Percentiles rank a stretch among this genome's conserved stretches.
Evolutionary conservation across 331 rosid species (phyloP).

Genomic region (Acacia pycnantha): DNA sequence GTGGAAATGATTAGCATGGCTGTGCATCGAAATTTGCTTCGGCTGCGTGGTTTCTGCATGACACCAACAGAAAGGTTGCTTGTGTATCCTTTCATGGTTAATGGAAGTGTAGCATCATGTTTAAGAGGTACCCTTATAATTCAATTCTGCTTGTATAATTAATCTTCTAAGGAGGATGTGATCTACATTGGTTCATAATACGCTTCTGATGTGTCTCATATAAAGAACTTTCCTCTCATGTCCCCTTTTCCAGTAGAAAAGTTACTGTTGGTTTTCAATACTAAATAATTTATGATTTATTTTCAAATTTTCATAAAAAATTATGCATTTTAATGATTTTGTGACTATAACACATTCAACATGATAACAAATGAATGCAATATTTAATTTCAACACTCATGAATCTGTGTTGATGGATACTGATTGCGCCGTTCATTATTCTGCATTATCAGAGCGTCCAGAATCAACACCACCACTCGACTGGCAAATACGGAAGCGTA

Average conservation of each 20-base stretch:
- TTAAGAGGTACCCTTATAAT: conserved; percentile 22
- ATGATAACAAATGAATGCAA: not conserved
- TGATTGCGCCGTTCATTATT: not conserved
- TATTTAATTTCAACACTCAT: not conserved
- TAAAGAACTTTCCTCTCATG: not conserved
- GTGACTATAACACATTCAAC: not conserved
- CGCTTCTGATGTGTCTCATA: not conserved
- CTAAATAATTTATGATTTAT: not conserved
- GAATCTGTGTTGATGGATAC: not conserved
- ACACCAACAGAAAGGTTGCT: conserved; percentile 45
- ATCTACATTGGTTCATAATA: not conserved
- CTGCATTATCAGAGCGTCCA: not conserved
- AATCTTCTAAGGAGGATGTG: not conserved
- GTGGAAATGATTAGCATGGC: conserved; percentile 44
- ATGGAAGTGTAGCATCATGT: conserved; percentile 40
- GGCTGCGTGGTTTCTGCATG: conserved; percentile 43
- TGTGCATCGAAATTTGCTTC: conserved; percentile 46
- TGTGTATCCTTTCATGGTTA: conserved; percentile 42
- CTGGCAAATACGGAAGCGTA: not conserved
- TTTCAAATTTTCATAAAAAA: not conserved
- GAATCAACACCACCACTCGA: not conserved
- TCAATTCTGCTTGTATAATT: not conserved
- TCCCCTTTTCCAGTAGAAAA: not conserved
- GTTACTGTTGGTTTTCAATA: not conserved
- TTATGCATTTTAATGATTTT: not conserved